Evolutionary conservation across 2,329 filamentous ascomycete species (phyloP).

Genomic region (Fusarium mangiferae): DNA sequence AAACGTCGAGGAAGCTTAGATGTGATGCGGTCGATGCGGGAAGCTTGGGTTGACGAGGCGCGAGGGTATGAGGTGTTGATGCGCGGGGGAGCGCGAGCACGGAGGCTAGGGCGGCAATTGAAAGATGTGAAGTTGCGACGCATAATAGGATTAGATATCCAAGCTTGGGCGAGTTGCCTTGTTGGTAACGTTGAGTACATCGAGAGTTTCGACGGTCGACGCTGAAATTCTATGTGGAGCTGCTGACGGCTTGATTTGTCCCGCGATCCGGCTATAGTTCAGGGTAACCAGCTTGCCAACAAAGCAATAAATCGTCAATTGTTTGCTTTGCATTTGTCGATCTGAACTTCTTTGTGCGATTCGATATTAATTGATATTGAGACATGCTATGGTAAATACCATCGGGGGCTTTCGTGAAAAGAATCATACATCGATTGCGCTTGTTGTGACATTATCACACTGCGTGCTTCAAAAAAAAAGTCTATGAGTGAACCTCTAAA

Average conservation of each 20-base stretch:
- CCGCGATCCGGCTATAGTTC: background rate
- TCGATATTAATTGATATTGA: background rate
- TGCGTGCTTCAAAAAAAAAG: background rate
- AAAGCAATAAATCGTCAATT: background rate
- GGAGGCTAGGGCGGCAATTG: conserved; percentile 38
- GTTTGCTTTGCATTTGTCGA: background rate
- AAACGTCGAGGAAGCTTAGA: conserved; percentile 72
- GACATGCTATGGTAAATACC: no score
- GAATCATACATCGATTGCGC: no score
- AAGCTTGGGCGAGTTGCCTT: background rate
- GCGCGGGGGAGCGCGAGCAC: conserved; percentile 7
- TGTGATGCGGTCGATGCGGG: conserved; percentile 59
- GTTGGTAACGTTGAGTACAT: background rate
- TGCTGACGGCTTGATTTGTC: conserved; percentile 10
- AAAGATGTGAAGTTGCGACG: conserved; percentile 34
- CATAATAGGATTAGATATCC: conserved; percentile 31
- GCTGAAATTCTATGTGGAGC: conserved; percentile 25
- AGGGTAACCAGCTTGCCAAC: conserved; percentile 17
- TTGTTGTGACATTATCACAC: background rate
- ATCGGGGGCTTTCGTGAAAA: no score
- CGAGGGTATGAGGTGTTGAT: conserved; percentile 23
- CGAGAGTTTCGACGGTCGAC: background rate
- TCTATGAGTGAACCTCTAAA: background rate
- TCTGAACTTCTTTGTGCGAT: background rate
- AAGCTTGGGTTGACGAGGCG: conserved; percentile 45